Conservation (phyloP, 225 moss, liverwort and hornwort genomes). For the Ulota crispa region DNA sequence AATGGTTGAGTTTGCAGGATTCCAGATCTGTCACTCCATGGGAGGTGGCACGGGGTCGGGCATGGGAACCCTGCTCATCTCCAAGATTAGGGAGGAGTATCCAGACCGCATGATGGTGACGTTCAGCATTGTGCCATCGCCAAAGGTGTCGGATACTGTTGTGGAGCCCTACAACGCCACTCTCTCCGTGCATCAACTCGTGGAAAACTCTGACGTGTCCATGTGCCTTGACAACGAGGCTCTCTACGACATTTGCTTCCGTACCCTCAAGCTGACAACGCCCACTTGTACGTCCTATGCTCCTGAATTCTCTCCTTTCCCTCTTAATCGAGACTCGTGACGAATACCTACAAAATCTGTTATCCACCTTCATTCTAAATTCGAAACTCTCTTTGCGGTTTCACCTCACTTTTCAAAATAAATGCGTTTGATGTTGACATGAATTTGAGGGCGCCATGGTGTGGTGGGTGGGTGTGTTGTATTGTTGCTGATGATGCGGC, state of each 20-base stretch:
- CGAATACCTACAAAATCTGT: not conserved
- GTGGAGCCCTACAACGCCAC: constrained; percentile 66
- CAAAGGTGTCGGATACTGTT: constrained; percentile 56
- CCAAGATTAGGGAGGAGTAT: constrained; percentile 6
- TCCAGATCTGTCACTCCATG: constrained; percentile 58
- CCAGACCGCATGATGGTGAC: constrained; percentile 66
- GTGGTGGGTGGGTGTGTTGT: not conserved
- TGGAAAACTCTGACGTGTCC: constrained; percentile 55
- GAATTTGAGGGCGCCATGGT: not conserved
- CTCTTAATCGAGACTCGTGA: too few relatives aligned
- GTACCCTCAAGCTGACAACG: constrained; percentile 58
- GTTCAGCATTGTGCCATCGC: constrained; percentile 55
- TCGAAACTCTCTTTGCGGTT: not conserved
- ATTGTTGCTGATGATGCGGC: not conserved
- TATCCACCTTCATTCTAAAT: not conserved
- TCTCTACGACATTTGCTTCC: constrained; percentile 63
- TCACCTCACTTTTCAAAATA: too few relatives aligned
- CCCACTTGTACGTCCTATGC: constrained; percentile 45
- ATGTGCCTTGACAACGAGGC: constrained; percentile 60
- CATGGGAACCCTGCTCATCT: constrained; percentile 38
- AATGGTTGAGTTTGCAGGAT: constrained; percentile 23
- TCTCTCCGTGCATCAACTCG: constrained; percentile 57
- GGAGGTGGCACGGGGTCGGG: constrained; percentile 59
- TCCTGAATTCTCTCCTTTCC: not conserved
- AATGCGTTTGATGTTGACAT: not conserved